Conservation (phyloP, 169 alveolate genomes). For the Sarcocystis neurona region DNA sequence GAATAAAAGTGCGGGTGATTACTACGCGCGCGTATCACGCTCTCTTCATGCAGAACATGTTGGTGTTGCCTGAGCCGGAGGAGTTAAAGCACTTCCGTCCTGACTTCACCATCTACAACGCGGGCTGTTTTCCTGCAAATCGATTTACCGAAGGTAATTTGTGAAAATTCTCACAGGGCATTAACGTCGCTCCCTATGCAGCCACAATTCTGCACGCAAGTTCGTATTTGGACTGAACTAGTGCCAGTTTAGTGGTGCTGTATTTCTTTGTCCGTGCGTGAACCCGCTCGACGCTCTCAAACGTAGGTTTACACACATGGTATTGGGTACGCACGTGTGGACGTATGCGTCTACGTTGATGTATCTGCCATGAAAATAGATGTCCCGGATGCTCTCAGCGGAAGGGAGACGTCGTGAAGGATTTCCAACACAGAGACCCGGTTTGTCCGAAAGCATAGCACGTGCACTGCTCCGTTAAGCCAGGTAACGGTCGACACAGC, state of each 20-base stretch:
- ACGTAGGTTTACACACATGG: slow-evolving; percentile 1
- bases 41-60: slow-evolving; percentile 95
- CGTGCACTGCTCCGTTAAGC: too few species aligned
- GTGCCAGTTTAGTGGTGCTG: too few species aligned
- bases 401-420: too few species aligned
- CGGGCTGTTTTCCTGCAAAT: slow-evolving; percentile 93
- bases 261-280: too few species aligned
- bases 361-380: too few species aligned
- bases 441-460: too few species aligned
- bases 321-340: too few species aligned
- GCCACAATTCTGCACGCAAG: background rate
- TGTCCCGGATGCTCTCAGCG: too few species aligned
- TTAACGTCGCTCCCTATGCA: background rate
- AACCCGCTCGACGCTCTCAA: background rate
- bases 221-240: background rate
- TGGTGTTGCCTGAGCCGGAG: slow-evolving; percentile 87
- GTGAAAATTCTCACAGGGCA: background rate
- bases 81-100: slow-evolving; percentile 80
- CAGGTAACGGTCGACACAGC: too few species aligned
- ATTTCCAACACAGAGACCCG: too few species aligned
- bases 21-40: slow-evolving; percentile 96
- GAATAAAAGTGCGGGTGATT: slow-evolving; percentile 85
- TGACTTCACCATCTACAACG: slow-evolving; percentile 91
- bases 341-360: too few species aligned
- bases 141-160: slow-evolving; percentile 77